Conservation (phyloP, 2,329 filamentous ascomycete species). For the Colletotrichum lupini region DNA sequence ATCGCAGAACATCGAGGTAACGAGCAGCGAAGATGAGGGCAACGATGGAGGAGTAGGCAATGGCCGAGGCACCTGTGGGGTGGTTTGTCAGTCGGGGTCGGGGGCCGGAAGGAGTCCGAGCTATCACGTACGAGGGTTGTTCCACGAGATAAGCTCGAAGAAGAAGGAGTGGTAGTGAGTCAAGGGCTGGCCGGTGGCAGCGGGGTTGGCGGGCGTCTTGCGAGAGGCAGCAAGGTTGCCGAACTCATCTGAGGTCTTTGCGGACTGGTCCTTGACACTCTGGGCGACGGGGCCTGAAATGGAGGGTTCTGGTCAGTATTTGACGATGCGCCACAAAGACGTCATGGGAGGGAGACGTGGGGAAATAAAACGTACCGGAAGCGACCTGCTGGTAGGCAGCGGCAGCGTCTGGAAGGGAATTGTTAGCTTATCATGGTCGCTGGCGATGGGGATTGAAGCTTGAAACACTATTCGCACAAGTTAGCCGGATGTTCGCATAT, state of each 20-base stretch:
- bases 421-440: conserved; percentile 46
- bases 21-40: conserved; percentile 70
- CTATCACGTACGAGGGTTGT: conserved; percentile 69
- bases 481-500: conserved; percentile 43
- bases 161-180: conserved; percentile 80
- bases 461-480: conserved; percentile 47
- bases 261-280: conserved; percentile 66
- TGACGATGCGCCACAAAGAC: conserved; percentile 5
- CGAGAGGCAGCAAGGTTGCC: conserved; percentile 68
- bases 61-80: conserved; percentile 68
- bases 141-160: conserved; percentile 75
- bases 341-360: neutral
- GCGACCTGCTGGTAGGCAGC: conserved; percentile 60
- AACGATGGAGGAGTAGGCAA: conserved; percentile 70
- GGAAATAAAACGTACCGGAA: conserved; percentile 52
- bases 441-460: conserved; percentile 33
- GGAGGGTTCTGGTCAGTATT: conserved; percentile 29
- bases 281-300: conserved; percentile 66
- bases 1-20: conserved; percentile 75
- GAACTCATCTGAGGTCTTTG: conserved; percentile 67
- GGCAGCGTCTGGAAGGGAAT: conserved; percentile 54
- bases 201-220: conserved; percentile 62
- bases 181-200: conserved; percentile 71
- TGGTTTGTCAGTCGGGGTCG: conserved; percentile 22
- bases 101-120: neutral